Percentiles rank a stretch among this genome's conserved stretches.
Conservation (phyloP, 1,284 basidiomycete species). For the Inonotus hispidus region DNA sequence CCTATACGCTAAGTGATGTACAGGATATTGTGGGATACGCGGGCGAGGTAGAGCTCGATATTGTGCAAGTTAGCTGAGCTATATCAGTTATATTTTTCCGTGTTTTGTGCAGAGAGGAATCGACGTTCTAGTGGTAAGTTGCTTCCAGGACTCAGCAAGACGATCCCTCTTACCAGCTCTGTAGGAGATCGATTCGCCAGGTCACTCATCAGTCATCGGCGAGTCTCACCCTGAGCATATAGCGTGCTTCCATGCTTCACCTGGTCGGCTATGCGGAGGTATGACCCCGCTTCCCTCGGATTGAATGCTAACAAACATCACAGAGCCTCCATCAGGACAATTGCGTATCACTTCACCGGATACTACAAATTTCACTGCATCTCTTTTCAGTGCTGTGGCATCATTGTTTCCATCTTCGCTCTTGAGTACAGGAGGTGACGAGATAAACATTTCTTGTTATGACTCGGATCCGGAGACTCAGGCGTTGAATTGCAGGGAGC, state of each 20-base stretch:
- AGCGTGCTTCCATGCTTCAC: slow-evolving; percentile 47
- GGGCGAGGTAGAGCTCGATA: slow-evolving; percentile 48
- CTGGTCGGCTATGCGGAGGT: slow-evolving; percentile 36
- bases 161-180: neutral
- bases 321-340: slow-evolving; percentile 47
- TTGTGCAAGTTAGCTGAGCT: slow-evolving; percentile 35
- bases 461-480: slow-evolving; percentile 31
- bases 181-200: slow-evolving; percentile 67
- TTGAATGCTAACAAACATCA: slow-evolving; percentile 60
- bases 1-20: slow-evolving; percentile 62
- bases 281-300: no score
- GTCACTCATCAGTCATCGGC: slow-evolving; percentile 69
- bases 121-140: slow-evolving; percentile 54
- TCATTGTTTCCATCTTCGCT: slow-evolving; percentile 29
- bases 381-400: slow-evolving; percentile 28
- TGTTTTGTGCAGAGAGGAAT: slow-evolving; percentile 54
- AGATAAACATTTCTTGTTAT: slow-evolving; percentile 41
- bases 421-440: slow-evolving; percentile 47
- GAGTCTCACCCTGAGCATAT: slow-evolving; percentile 66
- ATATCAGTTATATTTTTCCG: slow-evolving; percentile 30
- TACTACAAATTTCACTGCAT: slow-evolving; percentile 29
- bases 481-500: slow-evolving; percentile 33
- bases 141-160: neutral
- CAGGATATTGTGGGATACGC: slow-evolving; percentile 66
- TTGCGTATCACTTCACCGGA: slow-evolving; percentile 34